phyloP scores from a whole-genome alignment of 768 basidiomycete species.

The Sutorius australiensis region DNA sequence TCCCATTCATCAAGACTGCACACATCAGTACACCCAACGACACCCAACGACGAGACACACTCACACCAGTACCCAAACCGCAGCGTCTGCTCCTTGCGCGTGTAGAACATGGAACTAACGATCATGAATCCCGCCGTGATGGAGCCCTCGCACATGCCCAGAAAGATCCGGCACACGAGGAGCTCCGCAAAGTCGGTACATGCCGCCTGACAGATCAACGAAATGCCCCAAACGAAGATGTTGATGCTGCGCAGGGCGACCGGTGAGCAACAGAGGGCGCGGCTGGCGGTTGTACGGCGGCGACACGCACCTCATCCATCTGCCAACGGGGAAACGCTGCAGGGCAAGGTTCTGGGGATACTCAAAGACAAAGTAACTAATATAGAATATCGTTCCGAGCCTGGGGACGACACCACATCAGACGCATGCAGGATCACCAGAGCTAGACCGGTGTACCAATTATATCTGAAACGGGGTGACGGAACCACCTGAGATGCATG shows the following conservation, averaged over 20 bases:
- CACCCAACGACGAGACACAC: slow-evolving; percentile 19
- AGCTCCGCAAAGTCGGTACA: slow-evolving; percentile 67
- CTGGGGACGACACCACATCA: slow-evolving; percentile 29
- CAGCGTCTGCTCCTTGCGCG: slow-evolving; percentile 62
- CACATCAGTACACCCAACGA: not conserved
- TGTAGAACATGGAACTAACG: slow-evolving; percentile 77
- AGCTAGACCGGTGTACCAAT: slow-evolving; percentile 42
- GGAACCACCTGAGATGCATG: not conserved
- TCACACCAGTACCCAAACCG: slow-evolving; percentile 76
- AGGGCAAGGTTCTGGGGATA: slow-evolving; percentile 72
- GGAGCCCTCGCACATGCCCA: slow-evolving; percentile 70
- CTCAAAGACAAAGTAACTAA: slow-evolving; percentile 67
- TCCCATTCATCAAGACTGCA: slow-evolving; percentile 71
- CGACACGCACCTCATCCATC: slow-evolving; percentile 67
- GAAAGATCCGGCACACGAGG: slow-evolving; percentile 57
- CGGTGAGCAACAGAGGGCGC: not conserved
- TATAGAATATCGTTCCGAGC: slow-evolving; percentile 74
- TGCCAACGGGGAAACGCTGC: slow-evolving; percentile 71
- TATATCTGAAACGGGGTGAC: slow-evolving; percentile 43
- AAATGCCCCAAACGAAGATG: slow-evolving; percentile 62
- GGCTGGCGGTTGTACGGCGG: not conserved
- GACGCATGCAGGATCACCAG: not conserved
- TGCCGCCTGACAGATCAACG: slow-evolving; percentile 60
- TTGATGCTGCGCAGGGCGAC: slow-evolving; percentile 43
- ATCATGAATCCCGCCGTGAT: slow-evolving; percentile 78